Conservation (phyloP, 2,329 filamentous ascomycete genomes). For the Ascocoryne sarcoides region DNA sequence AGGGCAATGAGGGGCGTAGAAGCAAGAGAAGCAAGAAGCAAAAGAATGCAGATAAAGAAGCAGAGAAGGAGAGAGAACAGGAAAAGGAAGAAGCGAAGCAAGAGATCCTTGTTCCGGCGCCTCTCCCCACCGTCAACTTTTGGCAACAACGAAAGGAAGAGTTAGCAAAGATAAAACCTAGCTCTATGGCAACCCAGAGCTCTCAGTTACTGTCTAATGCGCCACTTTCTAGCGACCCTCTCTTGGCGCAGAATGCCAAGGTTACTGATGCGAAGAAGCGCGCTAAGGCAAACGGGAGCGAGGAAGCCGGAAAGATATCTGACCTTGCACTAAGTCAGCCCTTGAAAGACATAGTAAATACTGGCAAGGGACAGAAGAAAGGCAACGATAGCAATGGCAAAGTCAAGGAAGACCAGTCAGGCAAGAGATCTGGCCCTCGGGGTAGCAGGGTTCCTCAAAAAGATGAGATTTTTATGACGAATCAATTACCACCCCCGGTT, state of each 20-base stretch:
- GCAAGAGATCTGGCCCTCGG: conserved; percentile 25
- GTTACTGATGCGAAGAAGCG: conserved; percentile 32
- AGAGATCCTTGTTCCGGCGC: conserved; percentile 64
- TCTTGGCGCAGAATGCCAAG: conserved; percentile 16
- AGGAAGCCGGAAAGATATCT: conserved; percentile 31
- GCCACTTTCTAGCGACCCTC: conserved; percentile 18
- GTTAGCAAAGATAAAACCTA: conserved; percentile 39
- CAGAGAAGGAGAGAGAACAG: conserved; percentile 51
- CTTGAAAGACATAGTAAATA: conserved; percentile 30
- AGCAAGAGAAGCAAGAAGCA: conserved; percentile 26
- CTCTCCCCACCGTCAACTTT: conserved; percentile 74
- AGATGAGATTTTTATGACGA: conserved; percentile 26
- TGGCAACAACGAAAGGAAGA: conserved; percentile 75
- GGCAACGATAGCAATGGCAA: conserved; percentile 28
- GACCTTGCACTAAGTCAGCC: conserved; percentile 6
- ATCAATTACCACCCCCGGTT: conserved; percentile 51
- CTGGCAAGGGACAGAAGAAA: conserved; percentile 32
- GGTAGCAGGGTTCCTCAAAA: conserved; percentile 24
- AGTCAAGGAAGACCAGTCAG: conserved; percentile 23
- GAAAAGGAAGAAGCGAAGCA: conserved; percentile 52
- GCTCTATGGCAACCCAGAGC: conserved; percentile 9
- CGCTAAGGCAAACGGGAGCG: conserved; percentile 29
- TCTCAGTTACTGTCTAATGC: conserved; percentile 7
- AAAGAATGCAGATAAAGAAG: conserved; percentile 31
- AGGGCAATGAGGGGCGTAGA: conserved; percentile 22